phyloP scores from a whole-genome alignment of 495 filamentous ascomycete species.

The Penicillium antarcticum region DNA sequence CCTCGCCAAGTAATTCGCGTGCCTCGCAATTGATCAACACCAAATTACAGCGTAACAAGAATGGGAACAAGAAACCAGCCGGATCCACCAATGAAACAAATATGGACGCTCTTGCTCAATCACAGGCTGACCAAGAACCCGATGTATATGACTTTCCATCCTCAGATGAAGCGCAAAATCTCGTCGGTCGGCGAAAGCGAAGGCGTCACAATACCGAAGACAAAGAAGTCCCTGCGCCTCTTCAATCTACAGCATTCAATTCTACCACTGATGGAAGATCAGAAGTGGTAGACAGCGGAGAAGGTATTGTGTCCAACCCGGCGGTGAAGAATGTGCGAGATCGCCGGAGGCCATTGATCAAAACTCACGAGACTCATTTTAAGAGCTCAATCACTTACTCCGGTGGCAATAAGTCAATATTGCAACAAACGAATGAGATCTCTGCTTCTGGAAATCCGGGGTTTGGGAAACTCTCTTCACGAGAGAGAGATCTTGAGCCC shows the following conservation, averaged over 20 bases:
- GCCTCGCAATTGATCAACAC: neutral
- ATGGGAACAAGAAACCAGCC: conserved; percentile 1
- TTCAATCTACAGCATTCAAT: neutral
- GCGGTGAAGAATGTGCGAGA: neutral
- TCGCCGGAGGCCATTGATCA: neutral
- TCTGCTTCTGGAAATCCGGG: neutral
- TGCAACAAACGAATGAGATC: neutral
- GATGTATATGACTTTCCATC: conserved; percentile 37
- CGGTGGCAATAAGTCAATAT: neutral
- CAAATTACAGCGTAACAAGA: neutral
- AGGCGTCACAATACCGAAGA: conserved; percentile 7
- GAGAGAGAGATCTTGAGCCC: neutral
- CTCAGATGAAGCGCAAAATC: conserved; percentile 31
- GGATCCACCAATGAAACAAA: neutral
- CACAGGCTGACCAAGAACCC: neutral
- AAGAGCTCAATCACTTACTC: neutral
- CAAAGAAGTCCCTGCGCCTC: neutral
- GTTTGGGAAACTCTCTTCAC: neutral
- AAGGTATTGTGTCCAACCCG: neutral
- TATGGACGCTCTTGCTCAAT: neutral
- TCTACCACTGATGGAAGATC: neutral
- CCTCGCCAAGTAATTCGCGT: neutral
- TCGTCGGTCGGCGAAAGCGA: conserved; percentile 13
- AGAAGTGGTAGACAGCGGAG: neutral
- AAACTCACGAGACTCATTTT: neutral